Evolutionary conservation across 139 green algal species (phyloP).

Genomic region (Zygnema circumcarinatum): DNA sequence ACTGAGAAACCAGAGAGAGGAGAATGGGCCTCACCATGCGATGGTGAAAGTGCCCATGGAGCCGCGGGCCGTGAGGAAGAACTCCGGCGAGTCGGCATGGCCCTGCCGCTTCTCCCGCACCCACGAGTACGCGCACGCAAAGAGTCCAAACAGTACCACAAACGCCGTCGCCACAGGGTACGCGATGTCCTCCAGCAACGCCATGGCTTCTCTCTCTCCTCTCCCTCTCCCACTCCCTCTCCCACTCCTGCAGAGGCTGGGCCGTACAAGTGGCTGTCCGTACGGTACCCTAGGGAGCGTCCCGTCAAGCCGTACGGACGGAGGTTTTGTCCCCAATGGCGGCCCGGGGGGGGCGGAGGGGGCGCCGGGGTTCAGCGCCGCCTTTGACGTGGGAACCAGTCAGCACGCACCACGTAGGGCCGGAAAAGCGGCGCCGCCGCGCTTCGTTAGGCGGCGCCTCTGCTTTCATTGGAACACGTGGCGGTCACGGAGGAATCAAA

Average conservation of each 20-base stretch:
- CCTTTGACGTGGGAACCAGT: too few species aligned
- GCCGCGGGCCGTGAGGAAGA: conserved; percentile 51
- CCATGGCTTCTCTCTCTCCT: conserved; percentile 25
- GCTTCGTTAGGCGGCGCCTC: too few species aligned
- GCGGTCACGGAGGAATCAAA: too few species aligned
- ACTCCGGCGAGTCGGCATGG: conserved; percentile 28
- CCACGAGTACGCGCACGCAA: conserved; percentile 2
- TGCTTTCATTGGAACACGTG: too few species aligned
- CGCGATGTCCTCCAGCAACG: conserved; percentile 6
- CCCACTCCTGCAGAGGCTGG: not conserved
- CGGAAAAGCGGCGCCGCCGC: too few species aligned
- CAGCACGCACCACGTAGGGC: too few species aligned
- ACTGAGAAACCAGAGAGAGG: too few species aligned
- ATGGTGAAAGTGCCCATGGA: conserved; percentile 49
- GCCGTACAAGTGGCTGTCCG: not conserved
- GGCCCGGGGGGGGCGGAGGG: too few species aligned
- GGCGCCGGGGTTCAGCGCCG: too few species aligned
- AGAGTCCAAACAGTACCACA: conserved; percentile 43
- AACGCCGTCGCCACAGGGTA: conserved; percentile 15
- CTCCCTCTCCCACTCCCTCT: not conserved
- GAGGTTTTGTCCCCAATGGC: too few species aligned
- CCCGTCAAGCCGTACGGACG: too few species aligned
- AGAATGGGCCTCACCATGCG: conserved; percentile 49
- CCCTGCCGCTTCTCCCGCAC: conserved; percentile 18
- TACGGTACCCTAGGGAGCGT: too few species aligned